Evolutionary conservation across 305 asterid genomes (phyloP), one percentile per base, ranked within the genome.

Genomic region (Solanum hybrid): DNA sequence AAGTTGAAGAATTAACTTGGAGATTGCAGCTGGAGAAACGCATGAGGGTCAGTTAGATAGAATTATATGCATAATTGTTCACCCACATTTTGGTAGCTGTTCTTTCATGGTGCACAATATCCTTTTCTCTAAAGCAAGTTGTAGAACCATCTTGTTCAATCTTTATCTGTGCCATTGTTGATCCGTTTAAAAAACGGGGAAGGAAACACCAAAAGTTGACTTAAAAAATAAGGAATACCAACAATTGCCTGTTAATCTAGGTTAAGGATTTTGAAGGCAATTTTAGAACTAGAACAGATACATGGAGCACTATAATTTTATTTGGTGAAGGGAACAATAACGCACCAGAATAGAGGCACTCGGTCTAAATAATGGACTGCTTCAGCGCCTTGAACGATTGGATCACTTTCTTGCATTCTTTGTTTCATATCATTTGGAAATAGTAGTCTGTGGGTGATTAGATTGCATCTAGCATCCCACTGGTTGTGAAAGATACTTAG

Each of bases 1-100:
- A 96, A 94, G 99, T 98, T 92, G 99, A 98, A 93, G 99, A 98
- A 91, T 89, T 98, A 92, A 95, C 98, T 84, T 98, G 99, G 99
- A 96, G 99, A 94, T 89, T 98, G 78, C 99, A 98, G 93, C 96
- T 98, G 88, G 99, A 98, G 96, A 96, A 96, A 91, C 98, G 99
- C 91, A 98, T 98, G 97, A 96, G 99, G 90, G 99, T 98, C 91
- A 91, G 96, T 89, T 64, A 76, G 87, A 77, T 88, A 56, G 35
- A 56, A 85, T 56, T 85, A 19, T 85, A 85, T 85, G 35, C 45
- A 56, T 85, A 51, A 31, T 85, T 56, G 87, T 56, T 56, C 75
- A 85, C 42, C 87, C 31, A 22, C 75, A 85, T 85, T 45, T 85
- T 85, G 76, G 45, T 31, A 3, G 27, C 13, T 51, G 75, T 84